A percentile compares a stretch with the other conserved stretches of the same genome.
phyloP scores from a whole-genome alignment of 2,329 filamentous ascomycete genomes.

The Venturia asperata region DNA sequence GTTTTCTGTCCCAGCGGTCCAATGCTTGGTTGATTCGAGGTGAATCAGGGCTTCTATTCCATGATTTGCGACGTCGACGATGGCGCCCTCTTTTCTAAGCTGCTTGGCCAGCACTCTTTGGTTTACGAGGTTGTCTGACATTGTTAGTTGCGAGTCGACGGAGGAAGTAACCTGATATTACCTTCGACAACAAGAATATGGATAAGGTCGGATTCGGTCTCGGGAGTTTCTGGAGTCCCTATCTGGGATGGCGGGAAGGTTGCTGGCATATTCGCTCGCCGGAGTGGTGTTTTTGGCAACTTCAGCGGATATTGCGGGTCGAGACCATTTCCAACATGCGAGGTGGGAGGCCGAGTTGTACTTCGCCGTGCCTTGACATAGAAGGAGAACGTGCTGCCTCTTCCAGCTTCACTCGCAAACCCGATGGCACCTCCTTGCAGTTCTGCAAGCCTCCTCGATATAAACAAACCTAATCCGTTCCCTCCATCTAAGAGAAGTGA shows the following conservation, averaged over 20 bases:
- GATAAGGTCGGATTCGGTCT: neutral
- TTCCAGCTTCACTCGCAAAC: constrained; percentile 50
- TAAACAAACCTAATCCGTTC: constrained; percentile 51
- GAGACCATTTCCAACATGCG: neutral
- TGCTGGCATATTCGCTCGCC: neutral
- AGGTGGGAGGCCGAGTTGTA: neutral
- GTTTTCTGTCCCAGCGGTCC: neutral
- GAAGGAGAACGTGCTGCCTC: constrained; percentile 60
- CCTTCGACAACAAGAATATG: constrained; percentile 9
- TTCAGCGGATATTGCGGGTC: neutral
- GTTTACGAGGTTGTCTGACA: constrained; percentile 24
- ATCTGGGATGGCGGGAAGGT: neutral
- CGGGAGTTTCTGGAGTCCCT: neutral
- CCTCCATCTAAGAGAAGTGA: neutral
- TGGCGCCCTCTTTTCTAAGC: constrained; percentile 17
- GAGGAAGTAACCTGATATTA: neutral
- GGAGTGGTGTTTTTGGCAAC: neutral
- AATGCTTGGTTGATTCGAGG: constrained; percentile 14
- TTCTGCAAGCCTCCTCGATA: constrained; percentile 59
- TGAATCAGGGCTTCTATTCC: constrained; percentile 17
- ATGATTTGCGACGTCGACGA: constrained; percentile 20
- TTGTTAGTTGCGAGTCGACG: neutral
- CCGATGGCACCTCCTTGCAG: constrained; percentile 66
- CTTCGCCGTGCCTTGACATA: constrained; percentile 49
- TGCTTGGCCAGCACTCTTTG: constrained; percentile 20